These are phyloP conservation scores for Nemania bipapillata DNA, from an alignment of 2,329 filamentous ascomycete species.

Conservation along the genomic window DNA sequence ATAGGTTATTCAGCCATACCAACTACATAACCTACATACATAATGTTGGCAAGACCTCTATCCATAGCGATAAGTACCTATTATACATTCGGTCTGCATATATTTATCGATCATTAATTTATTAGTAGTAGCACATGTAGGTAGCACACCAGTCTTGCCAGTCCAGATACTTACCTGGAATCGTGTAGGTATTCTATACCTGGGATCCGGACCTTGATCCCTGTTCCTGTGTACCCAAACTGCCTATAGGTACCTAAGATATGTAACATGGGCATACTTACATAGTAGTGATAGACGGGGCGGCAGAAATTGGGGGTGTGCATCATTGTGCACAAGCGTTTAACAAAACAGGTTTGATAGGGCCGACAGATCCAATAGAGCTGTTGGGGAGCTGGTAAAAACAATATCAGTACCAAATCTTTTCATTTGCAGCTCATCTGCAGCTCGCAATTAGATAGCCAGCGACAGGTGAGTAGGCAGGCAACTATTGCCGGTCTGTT, in stretches of 20 bases:
- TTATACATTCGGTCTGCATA: no score
- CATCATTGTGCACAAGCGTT: conserved; percentile 8
- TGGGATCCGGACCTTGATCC: conserved; percentile 19
- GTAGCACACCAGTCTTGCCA: no score
- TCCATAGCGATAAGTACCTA: no score
- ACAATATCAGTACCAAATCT: conserved; percentile 3
- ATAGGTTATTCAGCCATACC: no score
- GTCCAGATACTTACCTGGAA: neutral
- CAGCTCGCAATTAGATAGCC: neutral
- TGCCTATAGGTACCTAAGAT: neutral
- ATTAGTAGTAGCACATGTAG: no score
- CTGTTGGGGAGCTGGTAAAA: neutral
- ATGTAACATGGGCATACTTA: no score
- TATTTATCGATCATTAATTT: no score
- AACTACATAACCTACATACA: no score
- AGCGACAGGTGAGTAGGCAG: neutral
- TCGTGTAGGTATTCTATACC: neutral
- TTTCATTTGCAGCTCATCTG: neutral
- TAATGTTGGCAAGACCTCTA: no score
- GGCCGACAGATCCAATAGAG: conserved; percentile 1
- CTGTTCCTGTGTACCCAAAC: neutral
- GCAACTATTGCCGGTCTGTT: neutral
- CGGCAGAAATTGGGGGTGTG: conserved; percentile 14
- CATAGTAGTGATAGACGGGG: conserved; percentile 7
- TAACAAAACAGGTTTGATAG: conserved; percentile 20